Conservation (phyloP, 1,139 yeast genomes). For the Kodamaea arcana region DNA sequence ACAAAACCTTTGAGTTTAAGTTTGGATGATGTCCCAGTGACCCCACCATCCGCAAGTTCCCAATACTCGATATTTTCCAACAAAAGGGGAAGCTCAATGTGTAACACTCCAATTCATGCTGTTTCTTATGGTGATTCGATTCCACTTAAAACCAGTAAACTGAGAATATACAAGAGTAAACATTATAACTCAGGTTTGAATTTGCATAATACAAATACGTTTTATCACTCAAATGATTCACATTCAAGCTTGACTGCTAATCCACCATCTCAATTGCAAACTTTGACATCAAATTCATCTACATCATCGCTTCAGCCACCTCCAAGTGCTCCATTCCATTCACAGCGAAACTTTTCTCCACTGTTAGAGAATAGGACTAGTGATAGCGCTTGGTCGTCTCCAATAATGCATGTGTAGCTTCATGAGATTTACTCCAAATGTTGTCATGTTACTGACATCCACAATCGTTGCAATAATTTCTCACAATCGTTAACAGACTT, state of each 20-base stretch:
- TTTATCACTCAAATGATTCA: conserved; percentile 6
- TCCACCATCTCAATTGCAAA: conserved; percentile 3
- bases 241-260: conserved; percentile 7
- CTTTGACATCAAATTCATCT: neutral
- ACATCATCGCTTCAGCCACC: conserved; percentile 5
- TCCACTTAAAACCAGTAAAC: conserved; percentile 7
- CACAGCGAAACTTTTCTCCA: conserved; percentile 8
- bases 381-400: conserved; percentile 16
- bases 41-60: conserved; percentile 43
- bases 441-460: too few species aligned
- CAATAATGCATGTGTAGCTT: conserved; percentile 12
- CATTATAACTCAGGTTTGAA: conserved; percentile 4
- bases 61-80: conserved; percentile 38
- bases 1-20: conserved; percentile 6
- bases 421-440: too few species aligned
- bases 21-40: conserved; percentile 23
- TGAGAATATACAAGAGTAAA: conserved; percentile 13
- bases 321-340: conserved; percentile 8
- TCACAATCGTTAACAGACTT: too few species aligned
- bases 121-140: conserved; percentile 4
- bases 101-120: conserved; percentile 28
- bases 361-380: conserved; percentile 10
- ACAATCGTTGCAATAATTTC: too few species aligned
- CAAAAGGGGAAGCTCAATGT: conserved; percentile 23
- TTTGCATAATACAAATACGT: conserved; percentile 4